These are phyloP conservation scores for Aspergillus egyptiacus DNA, from an alignment of 495 filamentous ascomycete species.

Conservation along the genomic window DNA sequence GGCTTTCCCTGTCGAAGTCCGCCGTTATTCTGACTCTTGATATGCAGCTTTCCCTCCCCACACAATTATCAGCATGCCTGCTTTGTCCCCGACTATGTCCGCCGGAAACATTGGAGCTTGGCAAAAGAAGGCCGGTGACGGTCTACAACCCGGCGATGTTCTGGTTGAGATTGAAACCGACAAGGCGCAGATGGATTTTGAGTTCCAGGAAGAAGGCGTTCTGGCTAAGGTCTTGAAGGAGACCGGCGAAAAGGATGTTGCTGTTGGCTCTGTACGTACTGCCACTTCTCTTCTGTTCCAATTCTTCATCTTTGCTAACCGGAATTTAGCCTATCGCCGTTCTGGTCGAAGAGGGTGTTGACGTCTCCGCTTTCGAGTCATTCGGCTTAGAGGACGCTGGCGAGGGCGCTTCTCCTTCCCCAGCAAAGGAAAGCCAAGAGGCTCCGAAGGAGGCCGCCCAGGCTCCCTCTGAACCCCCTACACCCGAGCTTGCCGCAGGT, in stretches of 20 bases:
- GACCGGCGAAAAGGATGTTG: constrained; percentile 86
- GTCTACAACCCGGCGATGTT: constrained; percentile 87
- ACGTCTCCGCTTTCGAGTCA: constrained; percentile 77
- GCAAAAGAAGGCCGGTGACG: constrained; percentile 95
- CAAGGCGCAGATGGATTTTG: constrained; percentile 99
- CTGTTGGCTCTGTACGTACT: constrained; percentile 84
- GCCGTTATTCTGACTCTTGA: constrained; percentile 21
- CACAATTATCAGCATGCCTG: constrained; percentile 94
- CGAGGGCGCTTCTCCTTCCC: constrained; percentile 62
- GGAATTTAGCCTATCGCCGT: constrained; percentile 81
- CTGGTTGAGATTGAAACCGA: constrained; percentile 99
- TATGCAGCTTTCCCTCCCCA: constrained; percentile 78
- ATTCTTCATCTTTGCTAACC: constrained; percentile 1
- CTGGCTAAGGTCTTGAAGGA: constrained; percentile 94
- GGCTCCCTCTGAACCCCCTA: constrained; percentile 54
- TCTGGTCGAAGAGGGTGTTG: constrained; percentile 82
- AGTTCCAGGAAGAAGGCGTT: constrained; percentile 97
- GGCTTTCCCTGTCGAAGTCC: constrained; percentile 4
- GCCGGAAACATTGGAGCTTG: constrained; percentile 93
- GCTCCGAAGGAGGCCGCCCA: constrained; percentile 48
- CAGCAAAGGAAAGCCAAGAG: constrained; percentile 59
- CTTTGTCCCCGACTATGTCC: constrained; percentile 96
- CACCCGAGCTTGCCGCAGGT: constrained; percentile 51
- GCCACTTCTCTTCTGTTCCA: constrained; percentile 4
- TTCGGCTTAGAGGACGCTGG: constrained; percentile 90